These are phyloP conservation scores for Chlamydomonas reinhardtii DNA, from an alignment of 163 green algal species.

Conservation along the genomic window DNA sequence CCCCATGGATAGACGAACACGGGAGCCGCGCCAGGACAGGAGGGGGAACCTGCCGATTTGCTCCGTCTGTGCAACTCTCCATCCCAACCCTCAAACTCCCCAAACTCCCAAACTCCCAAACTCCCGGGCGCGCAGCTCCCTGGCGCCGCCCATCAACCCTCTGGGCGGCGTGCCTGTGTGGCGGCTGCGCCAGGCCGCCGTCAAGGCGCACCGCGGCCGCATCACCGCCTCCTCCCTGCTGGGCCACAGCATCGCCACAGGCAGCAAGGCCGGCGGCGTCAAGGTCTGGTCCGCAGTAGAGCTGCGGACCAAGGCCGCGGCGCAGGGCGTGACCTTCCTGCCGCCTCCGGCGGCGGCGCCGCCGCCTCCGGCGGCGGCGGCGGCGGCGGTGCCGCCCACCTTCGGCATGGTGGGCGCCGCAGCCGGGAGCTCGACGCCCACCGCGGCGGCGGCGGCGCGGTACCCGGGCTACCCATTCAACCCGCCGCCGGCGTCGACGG, in stretches of 20 bases:
- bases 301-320: background rate
- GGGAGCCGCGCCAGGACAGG: no score
- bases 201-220: slow-evolving; percentile 20
- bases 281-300: slow-evolving; percentile 13
- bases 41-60: no score
- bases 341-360: background rate
- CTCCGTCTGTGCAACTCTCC: no score
- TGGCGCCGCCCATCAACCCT: slow-evolving; percentile 41
- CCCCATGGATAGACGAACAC: no score
- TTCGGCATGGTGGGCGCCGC: no score
- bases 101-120: no score
- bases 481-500: no score
- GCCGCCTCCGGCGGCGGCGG: no score
- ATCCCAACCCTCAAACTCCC: no score
- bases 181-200: background rate
- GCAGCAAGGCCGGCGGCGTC: slow-evolving; percentile 32
- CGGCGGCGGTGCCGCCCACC: no score
- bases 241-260: slow-evolving; percentile 1
- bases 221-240: slow-evolving; percentile 12
- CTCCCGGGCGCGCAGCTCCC: background rate
- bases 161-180: slow-evolving; percentile 36
- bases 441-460: no score
- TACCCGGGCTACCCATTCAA: background rate
- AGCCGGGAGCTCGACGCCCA: no score
- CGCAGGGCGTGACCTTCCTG: slow-evolving; percentile 3